phyloP scores from a whole-genome alignment of 106 monocot genomes.

The Chionographis japonica region DNA sequence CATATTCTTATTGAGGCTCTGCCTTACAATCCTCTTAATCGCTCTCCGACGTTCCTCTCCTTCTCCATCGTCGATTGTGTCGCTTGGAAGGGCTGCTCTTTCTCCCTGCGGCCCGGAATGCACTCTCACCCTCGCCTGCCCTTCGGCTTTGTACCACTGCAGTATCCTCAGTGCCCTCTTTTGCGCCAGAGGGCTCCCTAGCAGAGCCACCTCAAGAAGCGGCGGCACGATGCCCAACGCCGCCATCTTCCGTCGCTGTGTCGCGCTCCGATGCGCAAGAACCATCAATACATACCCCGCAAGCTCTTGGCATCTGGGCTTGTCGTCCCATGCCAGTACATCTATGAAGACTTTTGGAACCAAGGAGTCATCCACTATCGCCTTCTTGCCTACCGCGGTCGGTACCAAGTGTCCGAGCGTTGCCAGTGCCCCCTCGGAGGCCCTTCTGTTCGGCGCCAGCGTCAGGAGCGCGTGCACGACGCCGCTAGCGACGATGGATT shows the following conservation, averaged over 20 bases:
- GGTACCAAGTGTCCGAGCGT: slow-evolving; percentile 41
- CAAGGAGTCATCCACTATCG: slow-evolving; percentile 29
- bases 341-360: slow-evolving; percentile 38
- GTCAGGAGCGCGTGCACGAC: slow-evolving; percentile 34
- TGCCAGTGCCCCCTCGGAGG: slow-evolving; percentile 32
- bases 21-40: slow-evolving; percentile 50
- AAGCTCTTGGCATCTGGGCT: slow-evolving; percentile 53
- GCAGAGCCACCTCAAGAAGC: slow-evolving; percentile 55
- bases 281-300: slow-evolving; percentile 50
- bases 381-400: slow-evolving; percentile 33
- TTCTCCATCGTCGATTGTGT: background rate
- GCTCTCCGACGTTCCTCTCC: slow-evolving; percentile 14
- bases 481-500: slow-evolving; percentile 29
- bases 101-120: slow-evolving; percentile 47
- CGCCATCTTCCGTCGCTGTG: slow-evolving; percentile 36
- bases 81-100: background rate
- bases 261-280: slow-evolving; percentile 29
- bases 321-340: slow-evolving; percentile 35
- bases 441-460: slow-evolving; percentile 5
- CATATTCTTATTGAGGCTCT: slow-evolving; percentile 74
- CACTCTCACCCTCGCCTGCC: slow-evolving; percentile 2
- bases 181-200: slow-evolving; percentile 55
- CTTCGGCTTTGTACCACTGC: slow-evolving; percentile 56
- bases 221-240: slow-evolving; percentile 37
- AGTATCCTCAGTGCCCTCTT: slow-evolving; percentile 55